These are phyloP conservation scores for Angophora floribunda DNA, from an alignment of 345 rosid species.

Conservation along the genomic window DNA sequence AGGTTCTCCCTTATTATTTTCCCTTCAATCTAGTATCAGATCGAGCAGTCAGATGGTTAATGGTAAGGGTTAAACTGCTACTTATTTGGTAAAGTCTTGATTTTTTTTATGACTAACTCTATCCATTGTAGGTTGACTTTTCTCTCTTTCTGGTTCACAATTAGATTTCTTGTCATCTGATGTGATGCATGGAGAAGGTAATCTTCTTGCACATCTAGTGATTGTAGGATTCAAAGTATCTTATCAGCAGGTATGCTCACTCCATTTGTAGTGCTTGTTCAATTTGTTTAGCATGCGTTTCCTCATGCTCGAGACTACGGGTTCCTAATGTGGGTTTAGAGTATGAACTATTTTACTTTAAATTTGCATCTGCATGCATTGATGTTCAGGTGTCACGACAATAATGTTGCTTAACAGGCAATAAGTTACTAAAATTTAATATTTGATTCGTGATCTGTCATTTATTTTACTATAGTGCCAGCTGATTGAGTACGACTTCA, in stretches of 20 bases:
- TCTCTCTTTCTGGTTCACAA: slow-evolving; percentile 15
- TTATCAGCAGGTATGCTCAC: slow-evolving; percentile 62
- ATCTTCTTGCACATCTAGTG: slow-evolving; percentile 77
- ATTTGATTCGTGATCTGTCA: neutral
- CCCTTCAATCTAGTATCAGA: slow-evolving; percentile 43
- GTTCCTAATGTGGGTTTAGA: neutral
- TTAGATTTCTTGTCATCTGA: slow-evolving; percentile 77
- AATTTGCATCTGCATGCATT: neutral
- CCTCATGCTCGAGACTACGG: neutral
- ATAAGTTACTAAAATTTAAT: neutral
- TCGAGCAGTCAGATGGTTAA: slow-evolving; percentile 71
- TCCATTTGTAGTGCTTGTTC: neutral
- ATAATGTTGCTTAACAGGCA: neutral
- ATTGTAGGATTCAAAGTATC: slow-evolving; percentile 72
- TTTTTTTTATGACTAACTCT: slow-evolving; percentile 3
- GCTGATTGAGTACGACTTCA: slow-evolving; percentile 67
- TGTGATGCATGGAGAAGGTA: slow-evolving; percentile 95
- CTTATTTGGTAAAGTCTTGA: neutral
- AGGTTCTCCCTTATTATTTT: slow-evolving; percentile 79
- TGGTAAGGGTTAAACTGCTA: slow-evolving; percentile 32
- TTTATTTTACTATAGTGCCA: slow-evolving; percentile 37
- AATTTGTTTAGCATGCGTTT: neutral
- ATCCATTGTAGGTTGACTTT: slow-evolving; percentile 17
- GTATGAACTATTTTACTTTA: neutral
- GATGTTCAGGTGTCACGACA: neutral